These are phyloP conservation scores for Sporothrix pallida DNA, from an alignment of 2,329 filamentous ascomycete genomes.

Conservation along the genomic window DNA sequence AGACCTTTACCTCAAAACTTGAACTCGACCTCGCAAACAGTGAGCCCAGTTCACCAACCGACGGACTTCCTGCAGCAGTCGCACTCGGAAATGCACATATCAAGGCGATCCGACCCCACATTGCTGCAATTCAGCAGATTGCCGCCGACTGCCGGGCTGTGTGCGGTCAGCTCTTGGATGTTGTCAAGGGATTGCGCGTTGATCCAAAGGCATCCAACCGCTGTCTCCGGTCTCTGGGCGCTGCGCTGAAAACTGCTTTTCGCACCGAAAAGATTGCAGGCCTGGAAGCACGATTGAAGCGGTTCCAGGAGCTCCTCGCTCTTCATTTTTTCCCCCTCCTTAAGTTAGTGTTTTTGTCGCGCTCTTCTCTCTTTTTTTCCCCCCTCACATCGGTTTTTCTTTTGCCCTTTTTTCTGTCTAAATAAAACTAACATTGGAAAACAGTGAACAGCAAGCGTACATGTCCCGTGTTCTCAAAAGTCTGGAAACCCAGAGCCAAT, in stretches of 20 bases:
- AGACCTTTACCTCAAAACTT: not conserved
- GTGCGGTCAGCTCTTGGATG: not conserved
- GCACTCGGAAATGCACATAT: not conserved
- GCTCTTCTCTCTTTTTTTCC: too few relatives aligned
- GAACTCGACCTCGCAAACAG: not conserved
- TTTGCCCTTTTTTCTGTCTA: too few relatives aligned
- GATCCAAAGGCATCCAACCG: not conserved
- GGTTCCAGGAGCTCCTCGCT: slow-evolving; percentile 15
- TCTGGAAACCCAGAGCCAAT: too few relatives aligned
- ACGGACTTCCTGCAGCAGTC: not conserved
- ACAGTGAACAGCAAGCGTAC: slow-evolving; percentile 12
- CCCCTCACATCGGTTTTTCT: too few relatives aligned
- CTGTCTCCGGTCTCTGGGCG: not conserved
- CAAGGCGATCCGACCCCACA: not conserved
- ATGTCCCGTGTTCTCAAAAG: not conserved
- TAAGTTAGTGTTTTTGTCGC: not conserved
- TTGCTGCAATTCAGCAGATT: not conserved
- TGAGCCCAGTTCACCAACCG: not conserved
- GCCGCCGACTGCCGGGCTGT: not conserved
- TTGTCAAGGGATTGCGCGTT: not conserved
- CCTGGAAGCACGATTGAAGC: slow-evolving; percentile 19
- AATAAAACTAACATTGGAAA: not conserved
- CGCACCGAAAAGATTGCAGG: not conserved
- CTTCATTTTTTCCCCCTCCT: slow-evolving; percentile 26
- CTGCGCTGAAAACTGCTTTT: too few relatives aligned